These are phyloP conservation scores for Rhizopus stolonifer DNA, from an alignment of 371 early-diverging fungal genomes.

Conservation along the genomic window DNA sequence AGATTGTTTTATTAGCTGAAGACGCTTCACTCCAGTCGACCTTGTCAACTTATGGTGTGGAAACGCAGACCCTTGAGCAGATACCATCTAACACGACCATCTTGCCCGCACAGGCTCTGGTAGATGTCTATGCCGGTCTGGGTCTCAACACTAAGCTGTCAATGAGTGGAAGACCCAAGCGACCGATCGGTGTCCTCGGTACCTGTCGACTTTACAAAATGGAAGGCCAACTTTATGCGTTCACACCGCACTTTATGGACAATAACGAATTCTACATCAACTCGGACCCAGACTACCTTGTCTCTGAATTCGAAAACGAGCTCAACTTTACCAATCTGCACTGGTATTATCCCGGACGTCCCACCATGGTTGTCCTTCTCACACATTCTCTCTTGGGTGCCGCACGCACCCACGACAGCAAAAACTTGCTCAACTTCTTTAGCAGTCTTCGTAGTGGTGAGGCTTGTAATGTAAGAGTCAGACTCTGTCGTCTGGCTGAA, in stretches of 20 bases:
- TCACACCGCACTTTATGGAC: constrained; percentile 90
- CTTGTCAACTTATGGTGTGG: constrained; percentile 72
- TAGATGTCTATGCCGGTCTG: constrained; percentile 73
- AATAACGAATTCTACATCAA: constrained; percentile 84
- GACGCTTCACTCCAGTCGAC: constrained; percentile 64
- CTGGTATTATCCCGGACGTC: constrained; percentile 81
- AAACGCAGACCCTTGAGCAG: constrained; percentile 72
- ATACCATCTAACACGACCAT: constrained; percentile 67
- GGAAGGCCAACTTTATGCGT: constrained; percentile 82
- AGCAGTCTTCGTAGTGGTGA: constrained; percentile 74
- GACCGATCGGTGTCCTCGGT: constrained; percentile 70
- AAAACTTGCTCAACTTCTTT: constrained; percentile 80
- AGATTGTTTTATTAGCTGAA: constrained; percentile 80
- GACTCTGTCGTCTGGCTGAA: constrained; percentile 74
- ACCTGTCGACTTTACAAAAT: constrained; percentile 81
- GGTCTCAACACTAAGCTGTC: constrained; percentile 78
- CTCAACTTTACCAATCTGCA: constrained; percentile 73
- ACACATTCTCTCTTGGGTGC: constrained; percentile 46
- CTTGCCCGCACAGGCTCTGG: constrained; percentile 66
- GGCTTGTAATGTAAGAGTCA: constrained; percentile 67
- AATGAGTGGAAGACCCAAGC: constrained; percentile 76
- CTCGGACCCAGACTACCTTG: constrained; percentile 77
- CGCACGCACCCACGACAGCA: constrained; percentile 9
- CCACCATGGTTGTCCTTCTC: constrained; percentile 76
- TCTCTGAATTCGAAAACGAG: constrained; percentile 78